phyloP scores from a whole-genome alignment of 2,329 filamentous ascomycete species.

The Didymella lethalis region DNA sequence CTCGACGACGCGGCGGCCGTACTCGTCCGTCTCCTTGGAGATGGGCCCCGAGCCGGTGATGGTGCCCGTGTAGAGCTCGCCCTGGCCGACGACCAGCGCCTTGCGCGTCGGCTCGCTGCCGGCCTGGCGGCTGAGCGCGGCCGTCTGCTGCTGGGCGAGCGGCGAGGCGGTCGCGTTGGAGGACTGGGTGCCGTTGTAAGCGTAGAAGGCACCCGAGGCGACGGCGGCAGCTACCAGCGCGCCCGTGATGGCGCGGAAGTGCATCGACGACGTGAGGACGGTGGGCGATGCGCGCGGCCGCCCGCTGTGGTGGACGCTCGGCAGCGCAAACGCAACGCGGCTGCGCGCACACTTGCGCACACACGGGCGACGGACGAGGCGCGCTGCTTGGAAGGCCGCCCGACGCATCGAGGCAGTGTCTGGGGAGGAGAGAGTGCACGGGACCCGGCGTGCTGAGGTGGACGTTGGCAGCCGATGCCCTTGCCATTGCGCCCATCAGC shows the following conservation, averaged over 20 bases:
- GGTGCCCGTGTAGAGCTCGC: conserved; percentile 87
- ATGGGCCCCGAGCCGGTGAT: conserved; percentile 86
- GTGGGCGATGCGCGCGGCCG: conserved; percentile 48
- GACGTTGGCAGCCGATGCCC: not conserved
- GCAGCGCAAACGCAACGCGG: conserved; percentile 34
- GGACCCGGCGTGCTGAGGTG: not conserved
- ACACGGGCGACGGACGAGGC: conserved; percentile 71
- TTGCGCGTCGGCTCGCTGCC: conserved; percentile 63
- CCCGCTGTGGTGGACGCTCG: conserved; percentile 44
- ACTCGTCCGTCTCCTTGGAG: conserved; percentile 85
- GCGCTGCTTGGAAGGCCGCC: conserved; percentile 71
- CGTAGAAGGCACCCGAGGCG: conserved; percentile 80
- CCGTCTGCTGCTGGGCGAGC: conserved; percentile 37
- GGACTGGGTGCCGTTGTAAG: conserved; percentile 61
- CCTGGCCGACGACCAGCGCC: conserved; percentile 86
- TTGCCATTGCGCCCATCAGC: not conserved
- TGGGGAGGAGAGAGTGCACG: conserved; percentile 1
- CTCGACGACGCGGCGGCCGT: conserved; percentile 85
- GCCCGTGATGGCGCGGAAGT: conserved; percentile 71
- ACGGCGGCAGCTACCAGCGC: conserved; percentile 73
- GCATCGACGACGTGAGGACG: conserved; percentile 75
- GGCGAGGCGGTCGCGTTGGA: conserved; percentile 30
- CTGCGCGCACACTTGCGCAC: conserved; percentile 67
- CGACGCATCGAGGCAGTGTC: conserved; percentile 71
- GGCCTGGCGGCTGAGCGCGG: conserved; percentile 44